Base-by-base conservation (phyloP, 441 rosid genomes). In the Gossypium davidsonii region DNA sequence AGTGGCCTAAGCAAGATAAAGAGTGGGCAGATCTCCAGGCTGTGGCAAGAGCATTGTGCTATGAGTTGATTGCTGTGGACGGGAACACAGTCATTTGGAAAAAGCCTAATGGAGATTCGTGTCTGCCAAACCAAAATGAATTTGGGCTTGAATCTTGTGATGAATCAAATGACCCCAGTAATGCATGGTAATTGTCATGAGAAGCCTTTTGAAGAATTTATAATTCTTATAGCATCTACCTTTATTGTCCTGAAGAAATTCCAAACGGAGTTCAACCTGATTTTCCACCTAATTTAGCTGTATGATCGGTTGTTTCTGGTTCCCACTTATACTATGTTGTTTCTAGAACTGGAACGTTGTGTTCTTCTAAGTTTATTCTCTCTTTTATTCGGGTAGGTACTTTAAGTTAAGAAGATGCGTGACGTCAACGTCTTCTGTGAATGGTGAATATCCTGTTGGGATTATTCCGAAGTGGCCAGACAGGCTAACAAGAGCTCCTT, bases 11-110 rank as follows among this genome's bases (percentile, higher is more conserved):
- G 80, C 98, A 91, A 78, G 98, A 95, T 83, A 95, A 92, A 83
- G 97, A 95, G 79, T 92, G 99, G 99, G 93, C 99, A 73, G 96
- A 92, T 79, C 97, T 92, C 83, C 99, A 92, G 81, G 94, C 90
- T 68, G 98, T 86, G 74, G 98, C 97, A 72, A 88, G 97, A 78
- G 88, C 92, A 67, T 83, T 92, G 83, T 92, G 98, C 76, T 91
- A 95, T 48, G 97, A 92, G 78, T 83, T 91, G 75, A 95, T 91
- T 83, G 96, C 88, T 10, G 97, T 92, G 42, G 99, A 95, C 80
- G 94, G 93, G 58, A 95, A 91, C 91, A 92, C 99, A n/a, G 99
- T 87, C 74, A 90, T 95, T 76, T 95, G 98, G 99, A 92, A 94
- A 80, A 94, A 94, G 77, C 92, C 97, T 49, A 74, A 74, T 77